Evolutionary conservation across 352 stramenopile genomes (phyloP), one percentile per base, ranked within the genome.

Genomic region (Elongisporangium prolatum): DNA sequence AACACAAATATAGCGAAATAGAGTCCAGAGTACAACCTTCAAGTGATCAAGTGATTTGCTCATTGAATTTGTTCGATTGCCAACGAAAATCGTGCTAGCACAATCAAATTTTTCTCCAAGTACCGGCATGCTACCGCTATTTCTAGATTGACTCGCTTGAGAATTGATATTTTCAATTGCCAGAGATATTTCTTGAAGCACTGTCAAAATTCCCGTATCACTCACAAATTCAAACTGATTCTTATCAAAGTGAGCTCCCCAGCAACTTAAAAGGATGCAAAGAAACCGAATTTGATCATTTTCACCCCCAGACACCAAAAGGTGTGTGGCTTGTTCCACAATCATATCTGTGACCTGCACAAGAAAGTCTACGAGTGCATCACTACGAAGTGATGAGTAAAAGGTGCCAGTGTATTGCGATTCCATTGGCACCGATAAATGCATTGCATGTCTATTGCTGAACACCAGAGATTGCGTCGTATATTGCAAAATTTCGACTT

Each of bases 381-480:
- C 52, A 16, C 64, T 66, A 50, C 75, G 61, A 49, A 77, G 57
- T 50, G 65, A 69, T 0, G 60, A 66, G 52, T 74, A 85, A 54
- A 74, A 83, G n/a, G 61, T 47, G 1, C 63, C 63, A 18, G 59
- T 51, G 16, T 68, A 71, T 2, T 56, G 52, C 22, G 21, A 57
- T 40, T 52, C 17, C 2, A 21, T 20, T 22, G 44, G 13, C 14
- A 67, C 17, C 6, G 71, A 28, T 6, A 22, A 59, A 18, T 55
- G 37, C 6, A 44, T 44, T 4, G 18, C 16, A 21, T 21, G 11
- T n/a, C 59, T 28, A 0, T 59, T 22, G 14, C 68, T 55, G n/a
- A 82, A 82, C 3, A 74, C 68, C 40, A 92, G 71, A 3, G 80
- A 69, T 48, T 81, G 71, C n/a, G 72, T 69, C 2, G 90, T 37